phyloP scores from a whole-genome alignment of 208 protist species.

The Trichomonas tenax region DNA sequence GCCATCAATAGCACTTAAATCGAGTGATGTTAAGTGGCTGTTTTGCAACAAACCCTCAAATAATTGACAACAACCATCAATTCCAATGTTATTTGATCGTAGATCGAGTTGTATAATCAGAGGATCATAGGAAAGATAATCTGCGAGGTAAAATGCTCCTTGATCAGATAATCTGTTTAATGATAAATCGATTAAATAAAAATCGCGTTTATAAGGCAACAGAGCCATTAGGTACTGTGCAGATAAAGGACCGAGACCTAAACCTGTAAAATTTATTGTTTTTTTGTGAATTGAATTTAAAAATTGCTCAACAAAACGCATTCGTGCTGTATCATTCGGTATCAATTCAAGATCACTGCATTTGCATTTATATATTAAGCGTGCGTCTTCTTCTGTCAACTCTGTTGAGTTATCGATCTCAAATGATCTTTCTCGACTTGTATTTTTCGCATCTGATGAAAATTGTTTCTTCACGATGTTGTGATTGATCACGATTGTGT shows the following conservation, averaged over 20 bases:
- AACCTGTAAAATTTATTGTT: neutral
- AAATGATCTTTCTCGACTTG: neutral
- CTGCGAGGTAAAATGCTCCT: neutral
- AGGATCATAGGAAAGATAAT: neutral
- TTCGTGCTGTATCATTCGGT: neutral
- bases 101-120: neutral
- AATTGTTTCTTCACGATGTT: neutral
- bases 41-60: neutral
- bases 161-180: neutral
- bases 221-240: neutral
- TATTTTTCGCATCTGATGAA: neutral
- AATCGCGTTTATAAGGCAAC: neutral
- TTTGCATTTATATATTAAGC: neutral
- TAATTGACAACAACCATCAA: neutral
- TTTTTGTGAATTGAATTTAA: neutral
- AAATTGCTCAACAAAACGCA: neutral
- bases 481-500: neutral
- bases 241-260: neutral
- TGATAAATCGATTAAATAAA: neutral
- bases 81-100: neutral
- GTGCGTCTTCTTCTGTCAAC: neutral
- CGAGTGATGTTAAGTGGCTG: neutral
- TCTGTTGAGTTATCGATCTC: neutral
- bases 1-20: neutral
- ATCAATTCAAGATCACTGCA: neutral